A percentile compares a stretch with the other conserved stretches of the same genome.
These are phyloP conservation scores for Iodosphaeria phyllophila DNA, from an alignment of 2,329 filamentous ascomycete species.

Conservation along the genomic window DNA sequence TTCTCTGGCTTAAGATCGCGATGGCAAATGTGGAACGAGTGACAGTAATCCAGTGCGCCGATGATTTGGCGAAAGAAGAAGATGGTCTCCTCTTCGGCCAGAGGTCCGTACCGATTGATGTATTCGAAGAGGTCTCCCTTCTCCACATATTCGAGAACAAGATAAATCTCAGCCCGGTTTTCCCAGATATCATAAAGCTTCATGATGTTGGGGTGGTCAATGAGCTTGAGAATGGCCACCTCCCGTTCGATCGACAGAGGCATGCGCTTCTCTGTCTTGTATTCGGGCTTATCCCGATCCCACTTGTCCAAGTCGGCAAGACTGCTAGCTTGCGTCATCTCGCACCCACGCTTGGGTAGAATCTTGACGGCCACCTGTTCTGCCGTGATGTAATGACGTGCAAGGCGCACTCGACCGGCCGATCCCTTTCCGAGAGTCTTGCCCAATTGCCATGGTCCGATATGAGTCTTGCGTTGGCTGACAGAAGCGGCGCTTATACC, in stretches of 20 bases:
- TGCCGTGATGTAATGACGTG: slow-evolving; percentile 59
- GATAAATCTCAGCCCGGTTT: slow-evolving; percentile 87
- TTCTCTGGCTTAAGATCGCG: slow-evolving; percentile 96
- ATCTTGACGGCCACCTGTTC: slow-evolving; percentile 90
- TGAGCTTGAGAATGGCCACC: slow-evolving; percentile 90
- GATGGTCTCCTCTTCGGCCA: slow-evolving; percentile 64
- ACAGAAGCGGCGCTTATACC: slow-evolving; percentile 12
- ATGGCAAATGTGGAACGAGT: slow-evolving; percentile 88
- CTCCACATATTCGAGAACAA: slow-evolving; percentile 85
- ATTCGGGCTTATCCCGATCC: slow-evolving; percentile 36
- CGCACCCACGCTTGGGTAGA: slow-evolving; percentile 65
- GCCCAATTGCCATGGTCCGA: slow-evolving; percentile 88
- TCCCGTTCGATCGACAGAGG: slow-evolving; percentile 85
- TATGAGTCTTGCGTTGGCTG: slow-evolving; percentile 45
- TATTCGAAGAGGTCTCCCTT: slow-evolving; percentile 68
- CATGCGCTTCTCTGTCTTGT: slow-evolving; percentile 48
- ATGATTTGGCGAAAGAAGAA: slow-evolving; percentile 87
- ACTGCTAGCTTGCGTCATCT: slow-evolving; percentile 69
- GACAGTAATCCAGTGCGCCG: slow-evolving; percentile 78
- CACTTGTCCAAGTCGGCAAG: slow-evolving; percentile 66
- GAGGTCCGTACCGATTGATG: slow-evolving; percentile 53
- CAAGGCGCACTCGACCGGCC: slow-evolving; percentile 72
- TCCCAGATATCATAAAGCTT: slow-evolving; percentile 96
- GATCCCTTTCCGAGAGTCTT: slow-evolving; percentile 79
- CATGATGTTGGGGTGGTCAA: slow-evolving; percentile 89